Conservation (phyloP, 2,329 filamentous ascomycete genomes). For the Clarireedia monteithiana region DNA sequence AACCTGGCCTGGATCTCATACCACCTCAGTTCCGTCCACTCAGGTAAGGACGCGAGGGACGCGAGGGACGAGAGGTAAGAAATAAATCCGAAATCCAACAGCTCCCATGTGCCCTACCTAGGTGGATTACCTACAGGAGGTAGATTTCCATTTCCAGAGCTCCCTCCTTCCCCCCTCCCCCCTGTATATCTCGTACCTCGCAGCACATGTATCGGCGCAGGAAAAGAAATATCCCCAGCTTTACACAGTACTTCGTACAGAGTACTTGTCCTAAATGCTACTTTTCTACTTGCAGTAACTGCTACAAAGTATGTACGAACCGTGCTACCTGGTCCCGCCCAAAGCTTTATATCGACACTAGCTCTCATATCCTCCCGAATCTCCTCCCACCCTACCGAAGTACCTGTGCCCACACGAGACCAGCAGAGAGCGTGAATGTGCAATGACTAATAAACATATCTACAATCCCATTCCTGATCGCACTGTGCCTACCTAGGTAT, state of each 20-base stretch:
- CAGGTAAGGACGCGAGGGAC: not conserved
- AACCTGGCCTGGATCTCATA: not conserved
- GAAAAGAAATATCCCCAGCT: not conserved
- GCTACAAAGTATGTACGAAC: too few relatives aligned
- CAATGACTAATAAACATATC: too few relatives aligned
- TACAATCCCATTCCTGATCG: too few relatives aligned
- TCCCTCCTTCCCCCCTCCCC: not conserved
- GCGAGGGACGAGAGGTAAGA: not conserved
- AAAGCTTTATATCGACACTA: too few relatives aligned
- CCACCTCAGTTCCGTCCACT: not conserved
- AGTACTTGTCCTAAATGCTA: not conserved
- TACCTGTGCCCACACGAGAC: too few relatives aligned
- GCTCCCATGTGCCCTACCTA: too few relatives aligned
- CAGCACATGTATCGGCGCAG: not conserved
- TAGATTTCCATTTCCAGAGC: not conserved
- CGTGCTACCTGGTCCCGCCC: too few relatives aligned
- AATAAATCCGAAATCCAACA: not conserved
- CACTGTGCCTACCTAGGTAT: too few relatives aligned
- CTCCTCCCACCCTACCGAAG: too few relatives aligned
- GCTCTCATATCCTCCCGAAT: too few relatives aligned
- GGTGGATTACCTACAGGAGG: too few relatives aligned
- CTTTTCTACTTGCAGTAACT: not conserved
- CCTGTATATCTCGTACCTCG: conserved; percentile 2
- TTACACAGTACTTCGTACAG: not conserved
- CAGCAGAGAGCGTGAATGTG: too few relatives aligned